A percentile compares a stretch with the other conserved stretches of the same genome.
Conservation (phyloP, 2,329 filamentous ascomycete genomes). For the Nigrospora sphaerica region DNA sequence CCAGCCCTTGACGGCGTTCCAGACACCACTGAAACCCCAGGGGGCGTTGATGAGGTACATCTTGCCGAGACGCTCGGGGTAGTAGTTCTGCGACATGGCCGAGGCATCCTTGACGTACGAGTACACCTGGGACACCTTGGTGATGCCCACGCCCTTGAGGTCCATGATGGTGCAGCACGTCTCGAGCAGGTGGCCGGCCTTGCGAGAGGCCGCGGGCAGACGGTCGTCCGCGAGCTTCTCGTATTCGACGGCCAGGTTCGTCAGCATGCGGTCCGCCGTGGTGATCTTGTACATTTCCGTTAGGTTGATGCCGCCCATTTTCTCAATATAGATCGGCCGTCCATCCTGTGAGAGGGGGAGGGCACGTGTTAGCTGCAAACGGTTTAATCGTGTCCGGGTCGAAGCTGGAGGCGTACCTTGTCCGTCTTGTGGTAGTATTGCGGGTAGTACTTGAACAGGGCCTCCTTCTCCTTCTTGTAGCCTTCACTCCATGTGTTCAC, state of each 20-base stretch:
- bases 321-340: constrained; percentile 94
- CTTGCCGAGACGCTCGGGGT: constrained; percentile 92
- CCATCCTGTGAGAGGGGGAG: constrained; percentile 64
- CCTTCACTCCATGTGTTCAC: constrained; percentile 63
- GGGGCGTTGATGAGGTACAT: constrained; percentile 97
- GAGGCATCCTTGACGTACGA: constrained; percentile 80
- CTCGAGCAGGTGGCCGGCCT: constrained; percentile 82
- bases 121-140: constrained; percentile 77
- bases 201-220: constrained; percentile 90
- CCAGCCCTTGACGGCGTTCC: constrained; percentile 83
- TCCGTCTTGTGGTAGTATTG: constrained; percentile 99
- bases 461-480: constrained; percentile 78
- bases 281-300: constrained; percentile 89
- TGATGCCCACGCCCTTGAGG: constrained; percentile 84
- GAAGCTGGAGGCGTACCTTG: constrained; percentile 44
- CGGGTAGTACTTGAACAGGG: constrained; percentile 87
- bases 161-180: constrained; percentile 99
- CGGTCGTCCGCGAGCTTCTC: constrained; percentile 92
- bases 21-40: constrained; percentile 87
- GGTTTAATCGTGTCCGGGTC: not conserved
- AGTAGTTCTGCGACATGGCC: constrained; percentile 95
- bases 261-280: constrained; percentile 84
- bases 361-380: constrained; percentile 3
- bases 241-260: constrained; percentile 95
- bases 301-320: constrained; percentile 89